A percentile compares a stretch with the other conserved stretches of the same genome.
Evolutionary conservation across 306 rosid genomes (phyloP).

Genomic region (Vigna trinervia): DNA sequence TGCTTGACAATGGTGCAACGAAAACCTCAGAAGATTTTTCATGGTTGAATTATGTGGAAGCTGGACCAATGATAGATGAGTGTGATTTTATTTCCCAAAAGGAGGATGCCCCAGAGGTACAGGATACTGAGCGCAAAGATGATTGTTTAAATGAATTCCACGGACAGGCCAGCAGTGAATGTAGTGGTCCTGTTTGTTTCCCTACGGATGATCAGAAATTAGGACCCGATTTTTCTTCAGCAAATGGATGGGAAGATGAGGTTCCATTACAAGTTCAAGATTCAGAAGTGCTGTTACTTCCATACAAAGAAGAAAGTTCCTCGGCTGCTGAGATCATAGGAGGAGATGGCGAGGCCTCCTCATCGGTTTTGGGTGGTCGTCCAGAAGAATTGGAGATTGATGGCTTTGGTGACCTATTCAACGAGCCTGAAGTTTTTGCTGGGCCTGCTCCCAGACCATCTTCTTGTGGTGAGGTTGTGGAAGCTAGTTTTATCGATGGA

Average conservation of each 20-base stretch:
- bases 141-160: constrained; percentile 45
- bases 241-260: constrained; percentile 72
- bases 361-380: constrained; percentile 58
- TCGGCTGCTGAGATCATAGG: constrained; percentile 50
- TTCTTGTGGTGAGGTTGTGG: constrained; percentile 52
- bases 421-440: constrained; percentile 75
- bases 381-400: constrained; percentile 74
- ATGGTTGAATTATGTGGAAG: constrained; percentile 87
- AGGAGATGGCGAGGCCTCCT: constrained; percentile 67
- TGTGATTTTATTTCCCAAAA: constrained; percentile 48
- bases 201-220: constrained; percentile 44
- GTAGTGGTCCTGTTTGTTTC: constrained; percentile 45
- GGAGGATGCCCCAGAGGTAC: constrained; percentile 47
- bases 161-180: constrained; percentile 52
- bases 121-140: constrained; percentile 52
- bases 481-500: constrained; percentile 57
- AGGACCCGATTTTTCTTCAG: constrained; percentile 54
- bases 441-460: constrained; percentile 82
- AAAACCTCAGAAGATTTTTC: constrained; percentile 54
- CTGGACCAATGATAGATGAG: constrained; percentile 48
- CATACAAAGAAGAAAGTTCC: constrained; percentile 71
- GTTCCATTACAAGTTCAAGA: constrained; percentile 73
- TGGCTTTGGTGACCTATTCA: constrained; percentile 82
- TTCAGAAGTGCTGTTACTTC: constrained; percentile 78
- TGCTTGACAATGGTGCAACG: constrained; percentile 57